These are phyloP conservation scores for Trichoderma brevicompactum DNA, from an alignment of 2,329 filamentous ascomycete species.

Conservation along the genomic window DNA sequence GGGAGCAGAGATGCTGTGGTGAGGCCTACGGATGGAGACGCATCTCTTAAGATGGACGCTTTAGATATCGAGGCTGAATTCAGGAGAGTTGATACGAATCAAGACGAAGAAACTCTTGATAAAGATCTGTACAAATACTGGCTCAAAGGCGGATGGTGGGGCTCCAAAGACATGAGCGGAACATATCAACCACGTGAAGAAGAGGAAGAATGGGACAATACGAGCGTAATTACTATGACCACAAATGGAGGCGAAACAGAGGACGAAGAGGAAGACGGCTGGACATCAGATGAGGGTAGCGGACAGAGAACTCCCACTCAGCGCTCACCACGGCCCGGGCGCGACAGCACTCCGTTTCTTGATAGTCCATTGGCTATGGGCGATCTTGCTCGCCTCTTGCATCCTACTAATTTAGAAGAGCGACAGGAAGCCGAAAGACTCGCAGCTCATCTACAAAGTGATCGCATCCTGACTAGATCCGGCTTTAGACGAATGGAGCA, in stretches of 20 bases:
- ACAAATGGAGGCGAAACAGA: slow-evolving; percentile 46
- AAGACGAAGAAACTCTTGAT: slow-evolving; percentile 70
- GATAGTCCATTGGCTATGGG: slow-evolving; percentile 67
- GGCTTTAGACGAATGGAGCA: slow-evolving; percentile 72
- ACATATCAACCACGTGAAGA: slow-evolving; percentile 67
- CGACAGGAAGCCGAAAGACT: slow-evolving; percentile 80
- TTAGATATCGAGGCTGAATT: slow-evolving; percentile 81
- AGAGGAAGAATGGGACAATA: slow-evolving; percentile 70
- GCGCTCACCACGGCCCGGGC: slow-evolving; percentile 51
- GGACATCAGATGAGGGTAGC: slow-evolving; percentile 53
- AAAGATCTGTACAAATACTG: slow-evolving; percentile 82
- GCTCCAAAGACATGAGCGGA: slow-evolving; percentile 77
- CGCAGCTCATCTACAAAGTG: slow-evolving; percentile 74
- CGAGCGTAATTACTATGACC: slow-evolving; percentile 72
- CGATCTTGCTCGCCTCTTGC: slow-evolving; percentile 78
- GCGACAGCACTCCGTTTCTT: slow-evolving; percentile 60
- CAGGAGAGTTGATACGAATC: slow-evolving; percentile 55
- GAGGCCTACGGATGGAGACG: neutral
- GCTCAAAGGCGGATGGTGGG: slow-evolving; percentile 83
- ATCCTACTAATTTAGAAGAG: slow-evolving; percentile 77
- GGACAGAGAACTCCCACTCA: slow-evolving; percentile 76
- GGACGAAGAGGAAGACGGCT: slow-evolving; percentile 49
- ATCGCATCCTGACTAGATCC: slow-evolving; percentile 78
- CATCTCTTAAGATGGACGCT: slow-evolving; percentile 10
- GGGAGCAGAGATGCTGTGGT: neutral